These are phyloP conservation scores for Alloascoidea africana DNA, from an alignment of 805 yeast species.

Conservation along the genomic window DNA sequence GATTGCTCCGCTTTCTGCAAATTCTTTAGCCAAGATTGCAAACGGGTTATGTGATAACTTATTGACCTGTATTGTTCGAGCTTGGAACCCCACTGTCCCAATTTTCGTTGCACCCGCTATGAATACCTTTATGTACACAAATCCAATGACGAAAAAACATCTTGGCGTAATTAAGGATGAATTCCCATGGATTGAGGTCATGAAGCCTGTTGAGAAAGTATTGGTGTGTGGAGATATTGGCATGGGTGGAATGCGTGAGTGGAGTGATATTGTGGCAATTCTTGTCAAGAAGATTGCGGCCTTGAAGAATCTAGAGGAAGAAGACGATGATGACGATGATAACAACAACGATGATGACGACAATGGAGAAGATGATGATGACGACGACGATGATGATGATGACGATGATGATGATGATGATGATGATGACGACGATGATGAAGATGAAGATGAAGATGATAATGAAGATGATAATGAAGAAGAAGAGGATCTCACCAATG, in stretches of 20 bases:
- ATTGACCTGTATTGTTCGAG: constrained; percentile 78
- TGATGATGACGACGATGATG: constrained; percentile 12
- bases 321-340: constrained; percentile 7
- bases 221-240: constrained; percentile 92
- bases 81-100: constrained; percentile 91
- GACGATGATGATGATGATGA: constrained; percentile 9
- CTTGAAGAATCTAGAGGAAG: constrained; percentile 3
- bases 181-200: constrained; percentile 7
- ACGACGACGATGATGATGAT: constrained; percentile 8
- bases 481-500: constrained; percentile 50
- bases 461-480: constrained; percentile 48
- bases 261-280: constrained; percentile 3
- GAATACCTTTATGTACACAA: constrained; percentile 86
- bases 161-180: constrained; percentile 3
- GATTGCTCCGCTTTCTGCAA: constrained; percentile 88
- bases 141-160: constrained; percentile 24
- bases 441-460: constrained; percentile 21
- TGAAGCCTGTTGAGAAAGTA: constrained; percentile 90
- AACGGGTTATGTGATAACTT: constrained; percentile 87
- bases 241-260: constrained; percentile 77
- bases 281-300: constrained; percentile 1
- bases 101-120: constrained; percentile 88
- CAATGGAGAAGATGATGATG: constrained; percentile 8
- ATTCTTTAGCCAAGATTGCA: constrained; percentile 78
- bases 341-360: constrained; percentile 8